A percentile compares a stretch with the other conserved stretches of the same genome.
Conservation (phyloP, 371 early-diverging fungal species). For the Fennellomyces sp. region DNA sequence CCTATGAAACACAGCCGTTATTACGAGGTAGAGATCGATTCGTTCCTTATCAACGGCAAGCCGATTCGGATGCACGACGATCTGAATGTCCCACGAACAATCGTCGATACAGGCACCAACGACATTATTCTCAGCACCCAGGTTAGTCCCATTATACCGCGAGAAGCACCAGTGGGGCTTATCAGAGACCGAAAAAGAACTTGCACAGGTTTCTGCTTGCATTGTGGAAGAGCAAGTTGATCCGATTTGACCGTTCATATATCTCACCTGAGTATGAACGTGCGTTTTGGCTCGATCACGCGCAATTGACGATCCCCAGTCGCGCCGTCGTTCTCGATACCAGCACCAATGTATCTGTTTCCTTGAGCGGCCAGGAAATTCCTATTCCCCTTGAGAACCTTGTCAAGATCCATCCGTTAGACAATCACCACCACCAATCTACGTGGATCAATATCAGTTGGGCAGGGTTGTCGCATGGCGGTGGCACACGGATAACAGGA, state of each 20-base stretch:
- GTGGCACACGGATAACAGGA: conserved; percentile 16
- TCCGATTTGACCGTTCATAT: conserved; percentile 12
- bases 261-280: conserved; percentile 17
- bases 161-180: too few species aligned
- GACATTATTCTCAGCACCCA: conserved; percentile 31
- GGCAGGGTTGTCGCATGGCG: conserved; percentile 17
- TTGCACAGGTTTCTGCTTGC: conserved; percentile 30
- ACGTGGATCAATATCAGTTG: conserved; percentile 21
- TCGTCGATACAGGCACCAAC: conserved; percentile 43
- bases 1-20: conserved; percentile 26
- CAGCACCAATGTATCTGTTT: conserved; percentile 5
- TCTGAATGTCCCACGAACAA: conserved; percentile 34
- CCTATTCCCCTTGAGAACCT: conserved; percentile 16
- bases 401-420: neutral
- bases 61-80: conserved; percentile 25
- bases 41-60: conserved; percentile 33
- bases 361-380: conserved; percentile 6
- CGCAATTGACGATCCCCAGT: conserved; percentile 10
- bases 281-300: conserved; percentile 18
- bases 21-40: conserved; percentile 40
- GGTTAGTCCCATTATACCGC: too few species aligned
- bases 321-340: conserved; percentile 5
- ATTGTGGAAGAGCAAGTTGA: conserved; percentile 22
- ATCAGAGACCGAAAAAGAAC: too few species aligned
- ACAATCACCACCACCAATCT: neutral